Base-by-base conservation (phyloP, 2,329 filamentous ascomycete genomes). In the Pseudopyrenochaeta lycopersici region DNA sequence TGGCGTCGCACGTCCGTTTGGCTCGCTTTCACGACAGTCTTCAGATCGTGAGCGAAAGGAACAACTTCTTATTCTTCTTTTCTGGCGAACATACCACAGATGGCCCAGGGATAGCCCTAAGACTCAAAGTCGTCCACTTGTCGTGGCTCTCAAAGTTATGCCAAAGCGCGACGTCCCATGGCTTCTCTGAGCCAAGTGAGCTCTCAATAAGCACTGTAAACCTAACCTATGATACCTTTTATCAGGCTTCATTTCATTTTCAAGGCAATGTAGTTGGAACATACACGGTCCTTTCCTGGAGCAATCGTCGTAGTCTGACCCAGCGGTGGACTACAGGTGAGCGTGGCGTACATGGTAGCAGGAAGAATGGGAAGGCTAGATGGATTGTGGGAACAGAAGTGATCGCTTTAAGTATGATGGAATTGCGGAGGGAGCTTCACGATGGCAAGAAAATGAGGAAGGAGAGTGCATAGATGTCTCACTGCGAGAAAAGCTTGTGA, bases 111-210 rank as follows among this genome's bases (percentile, higher is more conserved):
- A 70, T 71, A 29, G 72, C 65, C 46, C 85, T 80, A 2, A 95
- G 77, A 21, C 78, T 77, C 15, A 85, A 78, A 18, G 68, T 88
- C 83, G 69, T 78, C 84, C 81, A 93, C 78, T 75, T 76, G 56
- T 86, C 83, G 80, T 61, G 81, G 31, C 72, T 80, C 21, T 77
- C 71, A 46, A 84, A 83, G 63, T 89, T 87, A 58, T 91, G 86
- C 91, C 92, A 96, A 7, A 96, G 76, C 14, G 85, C 85, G 29
- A 92, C 84, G 63, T 95, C 84, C 88, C 90, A 95, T 17, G 81
- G 67, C 56, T 84, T 77, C 7, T 81, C 80, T 41, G 83, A 82
- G 31, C 79, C 79, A 18, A 73, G 75, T 35, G 85, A 84, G 36
- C 88, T 85, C 63, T 93, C 88, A 29, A 96, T 80, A 11, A 93